Base-by-base conservation (phyloP, 2,329 filamentous ascomycete species). In the Cephalotrichum gorgonifer region DNA sequence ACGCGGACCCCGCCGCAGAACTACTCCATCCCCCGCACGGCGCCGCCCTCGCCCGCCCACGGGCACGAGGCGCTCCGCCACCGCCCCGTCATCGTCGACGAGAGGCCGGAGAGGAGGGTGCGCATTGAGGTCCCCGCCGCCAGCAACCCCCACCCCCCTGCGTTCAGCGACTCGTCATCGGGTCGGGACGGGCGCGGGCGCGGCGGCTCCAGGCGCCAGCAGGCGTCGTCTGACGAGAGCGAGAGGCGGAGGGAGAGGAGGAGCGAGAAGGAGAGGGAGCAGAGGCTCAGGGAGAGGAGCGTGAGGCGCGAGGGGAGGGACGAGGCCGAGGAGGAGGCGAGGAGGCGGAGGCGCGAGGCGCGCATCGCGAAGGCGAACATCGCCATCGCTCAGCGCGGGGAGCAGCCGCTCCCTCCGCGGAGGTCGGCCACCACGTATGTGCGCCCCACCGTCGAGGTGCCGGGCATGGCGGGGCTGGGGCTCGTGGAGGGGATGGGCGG, bases 1-100 rank as follows among this genome's bases (percentile, higher is more conserved):
- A 67, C 72, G 31, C 65, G 68, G 50, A 72, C 71, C 26, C 69
- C 73, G 25, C 70, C 73, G n/a, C 69, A 66, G 53, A 57, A 60
- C 30, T 69, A 64, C 56, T 54, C 53, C 48, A 60, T 62, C 17
- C 64, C 70, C 5, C 64, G 64, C 55, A 72, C 69, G 33, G 62
- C 63, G 20, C 68, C 69, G 12, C 54, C 68, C 3, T 72, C 68
- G 44, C 66, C 53, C 49, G 43, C 55, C 28, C 52, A 58, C 43
- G 52, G 58, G n/a, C 59, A 60, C 51, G 56, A 60, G 30, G 50
- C 56, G 27, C 51, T 52, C 48, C 56, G 57, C 23, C 59, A 58
- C 35, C 60, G 60, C 6, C 66, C 66, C 9, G 55, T 69, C 48
- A 64, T 69, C 44, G 64, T 69, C 14, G 64, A 70, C 52, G 35